Conservation (phyloP, 2,329 filamentous ascomycete genomes). For the Nigrospora sphaerica region DNA sequence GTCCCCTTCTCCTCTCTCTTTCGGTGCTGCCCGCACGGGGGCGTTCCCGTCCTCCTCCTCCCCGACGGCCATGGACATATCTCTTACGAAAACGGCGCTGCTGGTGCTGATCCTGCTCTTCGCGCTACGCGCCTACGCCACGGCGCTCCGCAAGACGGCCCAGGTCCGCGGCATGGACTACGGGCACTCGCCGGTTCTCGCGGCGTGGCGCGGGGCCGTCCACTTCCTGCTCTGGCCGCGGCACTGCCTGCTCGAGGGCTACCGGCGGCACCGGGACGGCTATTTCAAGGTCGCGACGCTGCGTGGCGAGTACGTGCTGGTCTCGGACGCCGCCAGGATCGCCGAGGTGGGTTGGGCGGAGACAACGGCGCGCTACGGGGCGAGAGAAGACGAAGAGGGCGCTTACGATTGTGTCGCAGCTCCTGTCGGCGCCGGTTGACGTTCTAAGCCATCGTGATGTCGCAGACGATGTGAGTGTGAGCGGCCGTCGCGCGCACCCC, state of each 20-base stretch:
- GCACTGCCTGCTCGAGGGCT: background rate
- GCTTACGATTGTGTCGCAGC: background rate
- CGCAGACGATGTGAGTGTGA: background rate
- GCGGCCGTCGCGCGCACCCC: too few relatives aligned
- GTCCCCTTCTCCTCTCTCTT: too few relatives aligned
- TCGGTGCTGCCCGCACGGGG: too few relatives aligned
- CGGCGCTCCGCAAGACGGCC: background rate
- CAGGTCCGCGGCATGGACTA: conserved; percentile 1
- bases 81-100: too few relatives aligned
- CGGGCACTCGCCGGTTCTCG: background rate
- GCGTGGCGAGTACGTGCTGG: background rate
- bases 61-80: too few relatives aligned
- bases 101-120: too few relatives aligned
- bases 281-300: background rate
- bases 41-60: too few relatives aligned
- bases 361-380: too few relatives aligned
- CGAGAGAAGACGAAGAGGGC: too few relatives aligned
- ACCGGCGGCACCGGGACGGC: background rate
- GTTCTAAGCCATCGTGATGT: background rate
- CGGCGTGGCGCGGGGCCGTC: background rate
- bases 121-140: too few relatives aligned
- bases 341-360: background rate
- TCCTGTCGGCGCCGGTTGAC: background rate
- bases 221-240: conserved; percentile 1
- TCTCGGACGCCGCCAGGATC: background rate